Percentiles rank a stretch among this genome's conserved stretches.
Evolutionary conservation across 495 filamentous ascomycete genomes (phyloP).

Genomic region (Hyaloscypha bicolor): DNA sequence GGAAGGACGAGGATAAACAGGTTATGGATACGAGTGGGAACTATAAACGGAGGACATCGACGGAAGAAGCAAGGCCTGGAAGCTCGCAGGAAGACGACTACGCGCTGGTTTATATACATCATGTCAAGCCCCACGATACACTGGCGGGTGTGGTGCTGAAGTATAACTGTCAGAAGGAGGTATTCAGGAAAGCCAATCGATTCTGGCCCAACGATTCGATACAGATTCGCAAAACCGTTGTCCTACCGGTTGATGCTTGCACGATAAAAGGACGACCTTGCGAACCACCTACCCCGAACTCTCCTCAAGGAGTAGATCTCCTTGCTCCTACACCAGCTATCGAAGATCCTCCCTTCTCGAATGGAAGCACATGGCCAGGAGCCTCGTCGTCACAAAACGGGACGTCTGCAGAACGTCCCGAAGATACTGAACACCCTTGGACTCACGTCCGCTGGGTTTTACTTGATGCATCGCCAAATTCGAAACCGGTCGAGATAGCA

Average conservation of each 20-base stretch:
- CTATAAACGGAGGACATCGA: constrained; percentile 57
- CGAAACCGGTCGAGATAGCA: constrained; percentile 78
- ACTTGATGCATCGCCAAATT: constrained; percentile 62
- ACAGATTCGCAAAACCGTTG: constrained; percentile 76
- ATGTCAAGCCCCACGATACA: constrained; percentile 78
- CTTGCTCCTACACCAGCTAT: constrained; percentile 46
- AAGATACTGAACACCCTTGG: constrained; percentile 54
- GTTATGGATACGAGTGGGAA: constrained; percentile 48
- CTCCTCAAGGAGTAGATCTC: constrained; percentile 43
- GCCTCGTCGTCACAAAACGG: constrained; percentile 11
- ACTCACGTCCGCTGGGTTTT: constrained; percentile 85
- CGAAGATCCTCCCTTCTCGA: constrained; percentile 25
- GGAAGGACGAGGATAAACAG: constrained; percentile 50
- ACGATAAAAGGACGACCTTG: constrained; percentile 74
- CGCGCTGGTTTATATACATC: constrained; percentile 86
- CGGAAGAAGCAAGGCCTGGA: constrained; percentile 39
- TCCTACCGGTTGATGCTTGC: constrained; percentile 90
- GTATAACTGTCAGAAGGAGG: constrained; percentile 79
- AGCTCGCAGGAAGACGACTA: constrained; percentile 62
- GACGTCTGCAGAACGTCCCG: constrained; percentile 31
- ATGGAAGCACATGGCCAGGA: constrained; percentile 21
- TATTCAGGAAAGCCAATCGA: constrained; percentile 84
- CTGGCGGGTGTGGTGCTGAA: constrained; percentile 87
- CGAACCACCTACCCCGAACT: constrained; percentile 39
- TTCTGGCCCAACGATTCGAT: constrained; percentile 93